phyloP scores from a whole-genome alignment of 2,329 filamentous ascomycete genomes.

The Xylaria arbuscula region DNA sequence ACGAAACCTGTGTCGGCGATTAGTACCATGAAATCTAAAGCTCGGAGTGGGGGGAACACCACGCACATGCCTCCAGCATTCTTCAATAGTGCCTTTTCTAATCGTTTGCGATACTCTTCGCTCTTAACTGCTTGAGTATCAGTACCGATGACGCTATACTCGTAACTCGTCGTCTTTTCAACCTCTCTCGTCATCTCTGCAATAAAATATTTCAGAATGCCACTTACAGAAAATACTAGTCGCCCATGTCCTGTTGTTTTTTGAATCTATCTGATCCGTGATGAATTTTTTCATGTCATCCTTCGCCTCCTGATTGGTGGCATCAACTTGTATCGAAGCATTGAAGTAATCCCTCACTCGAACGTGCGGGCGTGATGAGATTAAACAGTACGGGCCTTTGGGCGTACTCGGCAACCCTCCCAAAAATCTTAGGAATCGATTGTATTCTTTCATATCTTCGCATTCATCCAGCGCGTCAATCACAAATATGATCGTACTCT shows the following conservation, averaged over 20 bases:
- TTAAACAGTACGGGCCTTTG: not conserved
- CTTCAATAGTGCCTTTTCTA: not conserved
- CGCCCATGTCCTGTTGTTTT: not conserved
- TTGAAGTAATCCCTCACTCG: not conserved
- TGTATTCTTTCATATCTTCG: not conserved
- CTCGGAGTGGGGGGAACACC: not conserved
- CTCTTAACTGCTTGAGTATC: conserved; percentile 1
- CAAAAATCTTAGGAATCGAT: not conserved
- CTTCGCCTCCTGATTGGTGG: not conserved
- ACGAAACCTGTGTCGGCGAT: conserved; percentile 7
- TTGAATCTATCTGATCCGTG: not conserved
- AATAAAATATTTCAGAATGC: not conserved
- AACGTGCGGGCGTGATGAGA: conserved; percentile 10
- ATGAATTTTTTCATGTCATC: conserved; percentile 7
- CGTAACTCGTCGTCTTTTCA: not conserved
- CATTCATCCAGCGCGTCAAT: conserved; percentile 19
- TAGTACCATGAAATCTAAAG: not conserved
- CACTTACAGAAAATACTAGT: conserved; percentile 17
- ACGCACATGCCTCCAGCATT: conserved; percentile 8
- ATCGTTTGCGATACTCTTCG: not conserved
- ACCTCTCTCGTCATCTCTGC: not conserved
- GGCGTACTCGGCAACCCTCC: not conserved
- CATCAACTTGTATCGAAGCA: not conserved
- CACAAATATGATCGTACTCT: not conserved
- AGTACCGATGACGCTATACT: not conserved